These are phyloP conservation scores for Gliomastix tumulicola DNA, from an alignment of 2,329 filamentous ascomycete genomes.

Conservation along the genomic window DNA sequence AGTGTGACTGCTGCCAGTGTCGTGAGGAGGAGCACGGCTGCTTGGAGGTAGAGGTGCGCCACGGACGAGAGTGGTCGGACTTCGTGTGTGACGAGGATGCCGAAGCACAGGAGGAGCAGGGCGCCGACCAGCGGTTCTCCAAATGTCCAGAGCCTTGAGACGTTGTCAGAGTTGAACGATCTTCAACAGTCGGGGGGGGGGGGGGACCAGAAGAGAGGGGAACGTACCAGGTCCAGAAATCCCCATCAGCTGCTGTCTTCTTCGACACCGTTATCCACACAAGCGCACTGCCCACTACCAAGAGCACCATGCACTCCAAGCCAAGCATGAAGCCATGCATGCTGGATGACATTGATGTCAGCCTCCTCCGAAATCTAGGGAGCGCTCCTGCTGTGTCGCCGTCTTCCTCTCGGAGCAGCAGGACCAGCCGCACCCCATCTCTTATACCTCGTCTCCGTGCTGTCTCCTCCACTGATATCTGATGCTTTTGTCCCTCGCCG, in stretches of 20 bases:
- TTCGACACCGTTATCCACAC: slow-evolving; percentile 17
- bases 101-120: slow-evolving; percentile 13
- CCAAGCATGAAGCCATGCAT: slow-evolving; percentile 17
- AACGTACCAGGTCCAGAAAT: slow-evolving; percentile 15
- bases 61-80: slow-evolving; percentile 14
- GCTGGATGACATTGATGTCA: slow-evolving; percentile 5
- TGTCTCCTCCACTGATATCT: no score
- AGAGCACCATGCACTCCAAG: slow-evolving; percentile 14
- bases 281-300: slow-evolving; percentile 15
- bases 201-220: rapidly evolving
- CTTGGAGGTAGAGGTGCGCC: slow-evolving; percentile 16
- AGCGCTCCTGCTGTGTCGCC: no score
- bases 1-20: slow-evolving; percentile 10
- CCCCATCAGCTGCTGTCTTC: slow-evolving; percentile 10
- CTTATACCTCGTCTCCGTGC: no score
- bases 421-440: no score
- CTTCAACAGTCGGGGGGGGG: no score
- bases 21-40: slow-evolving; percentile 13
- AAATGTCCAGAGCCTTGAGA: slow-evolving; percentile 16
- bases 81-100: slow-evolving; percentile 16
- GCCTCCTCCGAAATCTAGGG: no score
- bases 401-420: no score
- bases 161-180: no score
- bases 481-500: no score
- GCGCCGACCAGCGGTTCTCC: slow-evolving; percentile 10